These are phyloP conservation scores for Pseudopithomyces chartarum DNA, from an alignment of 2,329 filamentous ascomycete species.

Conservation along the genomic window DNA sequence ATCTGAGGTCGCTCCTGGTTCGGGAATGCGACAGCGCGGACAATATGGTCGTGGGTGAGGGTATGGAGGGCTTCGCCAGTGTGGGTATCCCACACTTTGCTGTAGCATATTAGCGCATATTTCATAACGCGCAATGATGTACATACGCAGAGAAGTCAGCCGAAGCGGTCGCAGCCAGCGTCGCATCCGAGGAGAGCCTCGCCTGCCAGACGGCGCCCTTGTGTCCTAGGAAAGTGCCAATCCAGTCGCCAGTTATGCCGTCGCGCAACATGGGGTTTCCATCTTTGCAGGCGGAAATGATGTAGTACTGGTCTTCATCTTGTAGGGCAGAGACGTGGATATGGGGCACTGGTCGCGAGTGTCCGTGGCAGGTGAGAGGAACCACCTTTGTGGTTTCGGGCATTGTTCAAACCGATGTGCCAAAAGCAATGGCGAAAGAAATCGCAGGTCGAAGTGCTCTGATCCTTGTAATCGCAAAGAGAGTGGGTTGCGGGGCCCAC, in stretches of 20 bases:
- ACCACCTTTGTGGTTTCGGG: constrained; percentile 66
- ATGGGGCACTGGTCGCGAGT: constrained; percentile 90
- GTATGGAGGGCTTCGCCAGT: constrained; percentile 88
- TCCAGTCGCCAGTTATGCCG: constrained; percentile 79
- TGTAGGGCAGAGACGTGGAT: constrained; percentile 85
- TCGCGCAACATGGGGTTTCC: constrained; percentile 98
- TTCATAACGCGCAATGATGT: neutral
- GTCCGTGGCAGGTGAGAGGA: constrained; percentile 90
- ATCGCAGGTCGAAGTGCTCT: neutral
- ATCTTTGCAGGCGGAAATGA: constrained; percentile 96
- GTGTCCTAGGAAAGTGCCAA: constrained; percentile 96
- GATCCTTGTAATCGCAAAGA: neutral
- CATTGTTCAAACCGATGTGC: constrained; percentile 17
- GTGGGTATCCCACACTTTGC: constrained; percentile 96
- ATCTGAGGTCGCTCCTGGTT: constrained; percentile 76
- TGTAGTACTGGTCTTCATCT: constrained; percentile 83
- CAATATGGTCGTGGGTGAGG: constrained; percentile 91
- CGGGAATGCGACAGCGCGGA: constrained; percentile 85
- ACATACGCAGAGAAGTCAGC: constrained; percentile 93
- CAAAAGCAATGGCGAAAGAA: neutral
- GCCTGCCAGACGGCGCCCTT: constrained; percentile 99
- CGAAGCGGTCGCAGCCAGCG: constrained; percentile 87
- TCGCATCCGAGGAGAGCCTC: constrained; percentile 84
- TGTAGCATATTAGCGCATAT: constrained; percentile 48
- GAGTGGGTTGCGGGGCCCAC: neutral